These are phyloP conservation scores for Cyberlindnera subsufficiens DNA, from an alignment of 805 yeast species.

Conservation along the genomic window DNA sequence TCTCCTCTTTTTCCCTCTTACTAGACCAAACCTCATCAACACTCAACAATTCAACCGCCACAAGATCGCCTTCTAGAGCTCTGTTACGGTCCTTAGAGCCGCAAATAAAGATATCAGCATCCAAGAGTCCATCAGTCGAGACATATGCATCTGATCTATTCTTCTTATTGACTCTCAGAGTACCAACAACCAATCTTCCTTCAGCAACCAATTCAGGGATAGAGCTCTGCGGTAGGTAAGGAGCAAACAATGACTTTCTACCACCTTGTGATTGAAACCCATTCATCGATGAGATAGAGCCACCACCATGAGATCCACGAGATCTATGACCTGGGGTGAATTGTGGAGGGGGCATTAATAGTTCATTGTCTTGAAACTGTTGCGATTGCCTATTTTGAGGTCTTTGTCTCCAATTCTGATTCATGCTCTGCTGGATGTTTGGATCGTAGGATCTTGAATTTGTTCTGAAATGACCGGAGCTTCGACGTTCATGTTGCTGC, in stretches of 20 bases:
- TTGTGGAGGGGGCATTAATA: slow-evolving; percentile 13
- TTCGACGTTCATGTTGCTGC: slow-evolving; percentile 31
- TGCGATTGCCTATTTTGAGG: slow-evolving; percentile 28
- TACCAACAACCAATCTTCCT: slow-evolving; percentile 89
- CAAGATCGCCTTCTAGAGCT: slow-evolving; percentile 94
- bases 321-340: slow-evolving; percentile 73
- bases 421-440: slow-evolving; percentile 29
- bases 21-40: slow-evolving; percentile 98
- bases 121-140: slow-evolving; percentile 91
- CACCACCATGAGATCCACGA: slow-evolving; percentile 66
- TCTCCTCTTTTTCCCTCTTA: slow-evolving; percentile 94
- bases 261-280: slow-evolving; percentile 31
- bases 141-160: slow-evolving; percentile 98
- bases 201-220: slow-evolving; percentile 85
- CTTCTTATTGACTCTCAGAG: slow-evolving; percentile 88
- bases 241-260: slow-evolving; percentile 86
- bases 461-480: slow-evolving; percentile 34
- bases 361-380: slow-evolving; percentile 21
- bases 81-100: slow-evolving; percentile 98
- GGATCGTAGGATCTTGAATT: slow-evolving; percentile 25
- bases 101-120: slow-evolving; percentile 95
- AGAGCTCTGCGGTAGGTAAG: slow-evolving; percentile 89
- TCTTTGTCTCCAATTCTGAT: slow-evolving; percentile 57
- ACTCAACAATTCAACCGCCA: slow-evolving; percentile 88
- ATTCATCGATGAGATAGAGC: slow-evolving; percentile 34